phyloP scores from a whole-genome alignment of 352 stramenopile species.

The Albugo laibachii region DNA sequence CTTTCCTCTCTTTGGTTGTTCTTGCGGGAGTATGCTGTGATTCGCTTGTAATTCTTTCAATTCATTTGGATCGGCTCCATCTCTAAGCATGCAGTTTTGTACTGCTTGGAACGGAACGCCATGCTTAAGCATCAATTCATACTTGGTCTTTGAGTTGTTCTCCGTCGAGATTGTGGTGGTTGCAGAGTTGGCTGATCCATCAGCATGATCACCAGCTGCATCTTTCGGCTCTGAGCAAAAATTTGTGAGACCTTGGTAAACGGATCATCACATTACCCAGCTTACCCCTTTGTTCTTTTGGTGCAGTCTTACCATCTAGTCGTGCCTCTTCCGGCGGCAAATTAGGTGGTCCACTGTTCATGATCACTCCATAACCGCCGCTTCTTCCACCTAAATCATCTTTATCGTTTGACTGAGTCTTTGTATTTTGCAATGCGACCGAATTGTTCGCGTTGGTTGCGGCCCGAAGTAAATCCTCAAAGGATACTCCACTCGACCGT shows the following conservation, averaged over 20 bases:
- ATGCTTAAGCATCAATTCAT: constrained; percentile 38
- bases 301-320: no score
- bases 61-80: constrained; percentile 24
- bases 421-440: constrained; percentile 1
- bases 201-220: not conserved
- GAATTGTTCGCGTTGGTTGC: constrained; percentile 25
- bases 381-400: no score
- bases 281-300: no score
- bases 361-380: no score
- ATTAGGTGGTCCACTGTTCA: no score
- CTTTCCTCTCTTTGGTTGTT: not conserved
- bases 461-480: constrained; percentile 49
- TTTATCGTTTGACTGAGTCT: no score
- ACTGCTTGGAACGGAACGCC: constrained; percentile 50
- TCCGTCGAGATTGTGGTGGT: not conserved
- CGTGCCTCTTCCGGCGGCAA: no score
- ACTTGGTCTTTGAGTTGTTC: constrained; percentile 12
- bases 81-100: constrained; percentile 53
- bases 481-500: constrained; percentile 28
- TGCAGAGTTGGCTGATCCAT: not conserved
- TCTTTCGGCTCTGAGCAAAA: not conserved
- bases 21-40: not conserved
- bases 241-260: no score
- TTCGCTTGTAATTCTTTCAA: constrained; percentile 5
- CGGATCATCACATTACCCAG: no score